Evolutionary conservation across 2,329 filamentous ascomycete genomes (phyloP), one percentile per base, ranked within the genome.

Genomic region (Rutstroemia sp.): DNA sequence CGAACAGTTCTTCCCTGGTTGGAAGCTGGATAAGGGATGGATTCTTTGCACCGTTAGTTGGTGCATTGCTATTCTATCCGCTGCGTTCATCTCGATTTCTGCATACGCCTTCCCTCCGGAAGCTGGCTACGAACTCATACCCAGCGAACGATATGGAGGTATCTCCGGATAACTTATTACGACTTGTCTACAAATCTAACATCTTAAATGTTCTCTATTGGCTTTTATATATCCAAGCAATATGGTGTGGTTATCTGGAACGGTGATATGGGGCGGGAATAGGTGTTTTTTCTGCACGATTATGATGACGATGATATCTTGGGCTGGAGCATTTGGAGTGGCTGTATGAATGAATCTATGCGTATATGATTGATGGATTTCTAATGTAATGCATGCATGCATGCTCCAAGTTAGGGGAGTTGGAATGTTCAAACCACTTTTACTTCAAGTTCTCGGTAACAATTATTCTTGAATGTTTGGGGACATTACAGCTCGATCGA

Each of bases 81-180:
- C 80, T 1, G 72, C 76, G 14, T 83, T 80, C 12, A 75, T 96
- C 54, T 75, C 80, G 1, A 73, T 83, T 10, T 87, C 88, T 1
- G 87, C 86, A 5, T 82, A 84, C 58, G 71, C 87, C 21, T 75
- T 96, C 45, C 87, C 89, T 0, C 80, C 83, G 0, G 92, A 96
- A 69, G 89, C 88, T 66, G 92, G 89, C 56, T 96, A 96, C 73
- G 89, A 95, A 69, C 80, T 89, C 60, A 89, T 84, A 68, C 83
- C 76, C 68, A 69, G 67, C 59, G 60, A 70, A 67, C 55, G 64
- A 23, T 54, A 60, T 17, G 46, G 46, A 25, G 38, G 46, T 16
- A 23, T 55, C 16, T n/a, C 46, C 3, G 25, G 25, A 23, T 50
- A 50, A 37, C 3, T 3, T 25, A 30, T 16, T 51, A 37, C 37